Conservation (phyloP, 495 filamentous ascomycete genomes). For the Daldinia grandis region DNA sequence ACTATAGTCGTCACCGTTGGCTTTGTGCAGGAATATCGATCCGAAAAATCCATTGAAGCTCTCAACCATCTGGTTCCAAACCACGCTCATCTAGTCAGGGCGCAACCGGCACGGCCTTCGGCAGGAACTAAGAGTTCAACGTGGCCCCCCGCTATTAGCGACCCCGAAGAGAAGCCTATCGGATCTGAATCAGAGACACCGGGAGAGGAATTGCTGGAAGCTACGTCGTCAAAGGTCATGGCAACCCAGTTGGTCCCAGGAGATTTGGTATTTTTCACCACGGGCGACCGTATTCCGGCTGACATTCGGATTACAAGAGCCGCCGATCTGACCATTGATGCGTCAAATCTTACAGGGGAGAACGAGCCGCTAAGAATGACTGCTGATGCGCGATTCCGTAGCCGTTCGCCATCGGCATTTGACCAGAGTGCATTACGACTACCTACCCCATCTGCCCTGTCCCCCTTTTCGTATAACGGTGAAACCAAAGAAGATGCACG, state of each 20-base stretch:
- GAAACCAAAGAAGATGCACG: conserved; percentile 44
- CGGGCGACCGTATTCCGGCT: conserved; percentile 94
- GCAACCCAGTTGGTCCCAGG: conserved; percentile 89
- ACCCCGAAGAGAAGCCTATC: conserved; percentile 42
- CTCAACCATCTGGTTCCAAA: conserved; percentile 93
- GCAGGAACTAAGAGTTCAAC: conserved; percentile 47
- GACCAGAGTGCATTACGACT: conserved; percentile 44
- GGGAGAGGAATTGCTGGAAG: conserved; percentile 66
- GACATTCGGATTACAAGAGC: conserved; percentile 94
- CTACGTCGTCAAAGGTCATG: conserved; percentile 80
- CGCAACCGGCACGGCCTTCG: conserved; percentile 48
- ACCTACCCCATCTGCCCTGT: conserved; percentile 50
- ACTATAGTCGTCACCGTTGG: conserved; percentile 96
- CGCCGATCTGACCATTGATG: conserved; percentile 89
- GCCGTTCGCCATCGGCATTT: conserved; percentile 33
- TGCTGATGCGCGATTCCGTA: conserved; percentile 72
- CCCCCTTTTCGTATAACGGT: conserved; percentile 32
- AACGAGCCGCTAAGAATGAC: conserved; percentile 89
- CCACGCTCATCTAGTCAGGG: conserved; percentile 88
- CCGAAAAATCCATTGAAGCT: conserved; percentile 96
- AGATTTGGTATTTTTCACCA: conserved; percentile 91
- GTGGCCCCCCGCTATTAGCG: conserved; percentile 55
- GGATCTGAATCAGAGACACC: conserved; percentile 49
- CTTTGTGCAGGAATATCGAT: conserved; percentile 97
- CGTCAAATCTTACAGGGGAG: conserved; percentile 96